Base-by-base conservation (phyloP, 306 rosid species). In the Inga oerstediana region DNA sequence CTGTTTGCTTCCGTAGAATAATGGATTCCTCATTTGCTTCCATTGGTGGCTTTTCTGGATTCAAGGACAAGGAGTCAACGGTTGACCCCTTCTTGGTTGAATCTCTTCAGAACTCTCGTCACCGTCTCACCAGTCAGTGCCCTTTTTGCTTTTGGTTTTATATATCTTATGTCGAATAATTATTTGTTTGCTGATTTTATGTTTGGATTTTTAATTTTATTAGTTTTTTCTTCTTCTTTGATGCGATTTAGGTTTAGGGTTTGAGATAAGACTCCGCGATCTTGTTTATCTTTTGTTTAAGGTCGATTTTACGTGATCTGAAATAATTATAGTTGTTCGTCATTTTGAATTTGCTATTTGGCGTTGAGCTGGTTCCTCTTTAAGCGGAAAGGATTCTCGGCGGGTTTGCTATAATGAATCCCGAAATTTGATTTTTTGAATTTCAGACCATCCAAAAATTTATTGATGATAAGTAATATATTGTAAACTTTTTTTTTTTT, bases 91-190 rank as follows among this genome's bases (percentile, higher is more conserved):
- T 94, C 74, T 81, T 94, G 91, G 91, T 93, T 17, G 97, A 93
- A 88, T 97, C 97, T 82, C 98, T 94, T 62, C 97, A 94, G 85
- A 93, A 93, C 79, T 92, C 97, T 90, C 97, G 98, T 4, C 97
- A 94, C 58, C 98, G 98, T 22, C 92, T 94, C 79, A 93, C 97
- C 81, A 84, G 97, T 94, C 27, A 86, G 91, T 90, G 4, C 44
- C 74, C 30, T 20, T 56, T 76, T 24, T 19, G 46, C 20, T 27
- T 74, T 79, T 11, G 30, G 15, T 59, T 34, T 59, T 59, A 22
- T 34, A 59, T 56, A 20, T 56, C 22, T 56, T 7, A 56, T 7
- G 64, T 56, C 4, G 24, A 10, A 27, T 13, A 74, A 27, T 35
- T 41, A 19, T 39, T 58, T 73, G 3, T 24, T 32, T 62, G 34